A percentile compares a stretch with the other conserved stretches of the same genome.
These are phyloP conservation scores for Tetraselmis striata DNA, from an alignment of 139 green algal species.

Conservation along the genomic window DNA sequence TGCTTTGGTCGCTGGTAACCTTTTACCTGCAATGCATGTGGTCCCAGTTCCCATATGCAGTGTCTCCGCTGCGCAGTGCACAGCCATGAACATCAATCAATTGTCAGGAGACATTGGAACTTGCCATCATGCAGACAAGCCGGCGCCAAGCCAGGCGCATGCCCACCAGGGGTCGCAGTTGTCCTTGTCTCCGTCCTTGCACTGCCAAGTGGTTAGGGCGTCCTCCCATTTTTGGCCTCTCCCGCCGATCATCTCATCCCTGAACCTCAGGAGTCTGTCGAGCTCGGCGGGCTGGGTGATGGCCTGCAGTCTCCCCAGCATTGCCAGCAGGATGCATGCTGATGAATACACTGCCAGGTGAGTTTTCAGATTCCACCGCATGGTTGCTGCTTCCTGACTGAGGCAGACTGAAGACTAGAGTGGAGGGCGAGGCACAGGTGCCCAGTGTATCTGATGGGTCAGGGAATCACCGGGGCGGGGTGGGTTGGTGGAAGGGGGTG, in stretches of 20 bases:
- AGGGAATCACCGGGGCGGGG: too few species aligned
- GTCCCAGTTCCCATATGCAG: neutral
- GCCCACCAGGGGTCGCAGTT: neutral
- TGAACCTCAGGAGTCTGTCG: neutral
- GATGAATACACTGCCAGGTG: too few species aligned
- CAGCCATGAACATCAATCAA: neutral
- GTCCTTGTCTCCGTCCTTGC: neutral
- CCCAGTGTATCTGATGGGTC: too few species aligned
- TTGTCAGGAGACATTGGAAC: neutral
- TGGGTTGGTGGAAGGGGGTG: too few species aligned
- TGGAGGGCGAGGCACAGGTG: too few species aligned
- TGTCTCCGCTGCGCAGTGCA: neutral
- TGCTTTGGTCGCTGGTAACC: too few species aligned
- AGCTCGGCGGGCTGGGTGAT: neutral
- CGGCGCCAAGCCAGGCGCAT: neutral
- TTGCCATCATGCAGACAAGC: neutral
- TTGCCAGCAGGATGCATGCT: too few species aligned
- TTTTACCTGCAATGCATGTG: neutral
- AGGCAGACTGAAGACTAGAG: too few species aligned
- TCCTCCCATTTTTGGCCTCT: neutral
- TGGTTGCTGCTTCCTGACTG: too few species aligned
- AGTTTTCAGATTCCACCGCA: too few species aligned
- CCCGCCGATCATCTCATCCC: neutral
- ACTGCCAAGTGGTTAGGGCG: neutral
- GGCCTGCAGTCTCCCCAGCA: too few species aligned